Base-by-base conservation (phyloP, 352 stramenopile genomes). In the Phytophthora pini region DNA sequence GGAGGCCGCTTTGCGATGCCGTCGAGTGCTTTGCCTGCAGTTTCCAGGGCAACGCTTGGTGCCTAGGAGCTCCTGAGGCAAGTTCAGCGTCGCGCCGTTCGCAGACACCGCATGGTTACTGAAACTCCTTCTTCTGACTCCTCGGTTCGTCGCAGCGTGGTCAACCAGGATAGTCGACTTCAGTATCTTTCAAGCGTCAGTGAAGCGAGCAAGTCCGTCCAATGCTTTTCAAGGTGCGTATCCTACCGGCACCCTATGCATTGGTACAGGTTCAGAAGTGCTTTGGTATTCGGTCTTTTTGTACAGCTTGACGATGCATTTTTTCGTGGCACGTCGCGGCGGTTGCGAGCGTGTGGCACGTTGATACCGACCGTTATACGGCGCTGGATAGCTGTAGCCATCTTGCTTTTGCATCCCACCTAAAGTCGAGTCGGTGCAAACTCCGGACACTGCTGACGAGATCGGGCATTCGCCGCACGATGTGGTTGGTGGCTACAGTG, bases 51-150 rank as follows among this genome's bases (percentile, higher is more conserved):
- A 57, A 58, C 61, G 53, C 29, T 38, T 61, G 58, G 26, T 40
- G 36, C 59, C 29, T 47, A 36, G 27, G 22, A 45, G 36, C 22
- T 41, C 57, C 22, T 24, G 41, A 52, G 20, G 40, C 31, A 61
- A 12, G 31, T 36, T 36, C 31, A 36, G 31, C 31, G 31, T 36
- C 11, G 31, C 49, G 39, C 17, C 41, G 36, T 56, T 52, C 62
- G 48, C 47, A 50, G 39, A 48, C 40, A 64, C 31, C 62, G 62
- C 36, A 62, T 56, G 52, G 36, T 36, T 34, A 32, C 38, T 68
- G 62, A 70, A 70, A 59, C 54, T 45, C 46, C 62, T 51, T 26
- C 3, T 5, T 39, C 39, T 59, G 54, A 62, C 45, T 52, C 48
- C 24, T 46, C 15, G 36, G 49, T 56, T 20, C 32, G n/a, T 45